A percentile compares a stretch with the other conserved stretches of the same genome.
These are phyloP conservation scores for Leptographium galeiforme DNA, from an alignment of 2,329 filamentous ascomycete species.

Conservation along the genomic window DNA sequence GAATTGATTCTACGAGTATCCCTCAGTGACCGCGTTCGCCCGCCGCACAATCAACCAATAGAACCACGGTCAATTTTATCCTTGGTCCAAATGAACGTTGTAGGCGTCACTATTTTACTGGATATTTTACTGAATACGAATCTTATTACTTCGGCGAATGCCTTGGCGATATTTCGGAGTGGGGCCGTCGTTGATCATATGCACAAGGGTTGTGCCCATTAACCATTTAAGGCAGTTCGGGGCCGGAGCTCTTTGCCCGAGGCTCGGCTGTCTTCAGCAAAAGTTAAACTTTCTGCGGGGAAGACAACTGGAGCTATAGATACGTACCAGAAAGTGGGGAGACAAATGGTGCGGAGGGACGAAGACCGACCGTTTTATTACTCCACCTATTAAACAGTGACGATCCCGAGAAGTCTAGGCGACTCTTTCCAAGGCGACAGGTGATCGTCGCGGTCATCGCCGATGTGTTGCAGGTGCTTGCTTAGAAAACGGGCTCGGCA, in stretches of 20 bases:
- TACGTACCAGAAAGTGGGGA: background rate
- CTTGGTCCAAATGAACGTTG: too few relatives aligned
- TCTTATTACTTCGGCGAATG: background rate
- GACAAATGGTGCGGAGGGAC: background rate
- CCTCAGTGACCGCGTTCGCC: too few relatives aligned
- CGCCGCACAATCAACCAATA: too few relatives aligned
- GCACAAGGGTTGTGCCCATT: background rate
- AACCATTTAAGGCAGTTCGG: background rate
- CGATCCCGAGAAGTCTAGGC: background rate
- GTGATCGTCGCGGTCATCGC: background rate
- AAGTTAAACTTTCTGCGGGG: background rate
- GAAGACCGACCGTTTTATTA: background rate
- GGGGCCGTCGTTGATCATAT: background rate
- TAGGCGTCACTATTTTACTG: too few relatives aligned
- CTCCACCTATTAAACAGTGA: background rate
- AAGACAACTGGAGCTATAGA: background rate
- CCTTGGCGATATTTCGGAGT: background rate
- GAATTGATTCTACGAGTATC: too few relatives aligned
- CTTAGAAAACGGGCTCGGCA: background rate
- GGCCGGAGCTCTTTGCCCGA: background rate
- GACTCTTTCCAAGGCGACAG: background rate
- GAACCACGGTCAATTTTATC: too few relatives aligned
- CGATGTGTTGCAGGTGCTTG: background rate
- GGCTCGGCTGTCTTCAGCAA: background rate
- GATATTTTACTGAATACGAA: background rate